These are phyloP conservation scores for Fusarium albidum DNA, from an alignment of 2,329 filamentous ascomycete species.

Conservation along the genomic window DNA sequence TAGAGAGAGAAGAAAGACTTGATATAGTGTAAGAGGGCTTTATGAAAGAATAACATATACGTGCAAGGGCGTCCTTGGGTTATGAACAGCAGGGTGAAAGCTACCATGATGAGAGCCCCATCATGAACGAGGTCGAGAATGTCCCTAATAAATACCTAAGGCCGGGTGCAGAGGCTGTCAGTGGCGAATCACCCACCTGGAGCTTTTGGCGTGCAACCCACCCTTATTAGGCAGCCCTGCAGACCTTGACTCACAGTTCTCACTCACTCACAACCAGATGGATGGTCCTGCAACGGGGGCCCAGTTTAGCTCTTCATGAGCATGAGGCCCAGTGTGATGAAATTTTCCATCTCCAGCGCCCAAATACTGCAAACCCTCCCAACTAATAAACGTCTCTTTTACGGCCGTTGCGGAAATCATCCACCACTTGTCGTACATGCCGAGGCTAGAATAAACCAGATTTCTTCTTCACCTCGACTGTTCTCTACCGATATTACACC, in stretches of 20 bases:
- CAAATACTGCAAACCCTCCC: conserved; percentile 31
- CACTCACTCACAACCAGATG: conserved; percentile 36
- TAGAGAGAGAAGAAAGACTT: conserved; percentile 25
- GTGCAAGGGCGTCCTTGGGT: background rate
- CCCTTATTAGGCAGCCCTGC: conserved; percentile 14
- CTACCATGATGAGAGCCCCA: background rate
- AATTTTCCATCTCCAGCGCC: conserved; percentile 40
- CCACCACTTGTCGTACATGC: background rate
- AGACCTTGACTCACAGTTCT: conserved; percentile 15
- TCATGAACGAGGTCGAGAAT: too few species aligned
- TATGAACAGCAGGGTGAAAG: background rate
- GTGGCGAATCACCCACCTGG: conserved; percentile 3
- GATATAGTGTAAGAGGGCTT: conserved; percentile 18
- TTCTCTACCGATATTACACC: background rate
- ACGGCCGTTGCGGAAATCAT: conserved; percentile 10
- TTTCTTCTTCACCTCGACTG: conserved; percentile 10
- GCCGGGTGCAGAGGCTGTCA: background rate
- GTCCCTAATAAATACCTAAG: too few species aligned
- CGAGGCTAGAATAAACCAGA: background rate
- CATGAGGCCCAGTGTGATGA: conserved; percentile 38
- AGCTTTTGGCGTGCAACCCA: too few species aligned
- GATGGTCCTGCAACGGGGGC: conserved; percentile 26
- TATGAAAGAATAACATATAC: background rate
- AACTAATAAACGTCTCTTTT: conserved; percentile 22
- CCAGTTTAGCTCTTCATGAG: conserved; percentile 37